phyloP scores from a whole-genome alignment of 768 basidiomycete genomes.

The Naematelia aurantialba region DNA sequence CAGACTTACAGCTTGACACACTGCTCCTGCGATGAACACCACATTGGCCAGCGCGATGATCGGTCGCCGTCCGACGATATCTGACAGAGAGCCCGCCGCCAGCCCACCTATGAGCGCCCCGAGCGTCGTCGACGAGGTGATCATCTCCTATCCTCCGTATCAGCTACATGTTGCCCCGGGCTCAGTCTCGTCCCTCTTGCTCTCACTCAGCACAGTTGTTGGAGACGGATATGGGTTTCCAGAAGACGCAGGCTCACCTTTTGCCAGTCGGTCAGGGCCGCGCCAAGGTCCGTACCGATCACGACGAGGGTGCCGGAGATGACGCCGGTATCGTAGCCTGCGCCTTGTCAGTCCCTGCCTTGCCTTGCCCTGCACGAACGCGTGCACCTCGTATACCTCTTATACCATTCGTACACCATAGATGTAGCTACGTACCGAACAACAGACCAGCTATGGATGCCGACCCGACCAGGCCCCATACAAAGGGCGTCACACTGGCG shows the following conservation, averaged over 20 bases:
- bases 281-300: conserved; percentile 64
- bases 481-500: conserved; percentile 51
- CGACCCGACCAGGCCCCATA: conserved; percentile 71
- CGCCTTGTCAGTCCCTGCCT: background rate
- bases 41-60: conserved; percentile 66
- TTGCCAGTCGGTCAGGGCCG: conserved; percentile 59
- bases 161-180: no score
- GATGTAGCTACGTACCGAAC: conserved; percentile 58
- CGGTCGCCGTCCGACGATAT: conserved; percentile 64
- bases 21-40: conserved; percentile 70
- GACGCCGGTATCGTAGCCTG: conserved; percentile 74
- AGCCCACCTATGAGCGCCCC: conserved; percentile 75
- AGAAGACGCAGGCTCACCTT: conserved; percentile 55
- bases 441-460: conserved; percentile 72
- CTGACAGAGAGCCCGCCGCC: conserved; percentile 64
- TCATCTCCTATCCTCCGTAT: conserved; percentile 60
- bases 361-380: background rate
- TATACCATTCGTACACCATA: background rate
- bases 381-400: background rate
- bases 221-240: no score
- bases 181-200: no score
- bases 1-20: conserved; percentile 62
- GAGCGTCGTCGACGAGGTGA: conserved; percentile 73
- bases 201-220: no score
- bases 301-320: conserved; percentile 76